phyloP scores from a whole-genome alignment of 768 basidiomycete species.

The Epithele typhae region DNA sequence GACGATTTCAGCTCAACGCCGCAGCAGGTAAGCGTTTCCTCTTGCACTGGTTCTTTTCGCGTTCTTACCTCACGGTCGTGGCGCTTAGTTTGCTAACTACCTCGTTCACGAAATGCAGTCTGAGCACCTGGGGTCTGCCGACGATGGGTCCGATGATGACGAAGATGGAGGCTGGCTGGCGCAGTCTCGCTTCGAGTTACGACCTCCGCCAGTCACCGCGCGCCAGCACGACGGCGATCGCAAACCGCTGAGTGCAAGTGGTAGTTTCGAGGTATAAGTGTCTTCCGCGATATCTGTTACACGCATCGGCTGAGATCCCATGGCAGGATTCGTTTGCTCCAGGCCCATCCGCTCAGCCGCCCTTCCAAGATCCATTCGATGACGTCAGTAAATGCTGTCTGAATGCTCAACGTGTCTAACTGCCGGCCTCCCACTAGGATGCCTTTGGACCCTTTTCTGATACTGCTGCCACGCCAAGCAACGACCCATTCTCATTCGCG shows the following conservation, averaged over 20 bases:
- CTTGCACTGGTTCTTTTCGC: neutral
- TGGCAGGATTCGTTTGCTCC: slow-evolving; percentile 30
- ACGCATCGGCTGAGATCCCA: neutral
- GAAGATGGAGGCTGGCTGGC: slow-evolving; percentile 80
- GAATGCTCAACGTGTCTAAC: too few relatives aligned
- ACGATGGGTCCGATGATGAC: slow-evolving; percentile 53
- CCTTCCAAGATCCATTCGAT: slow-evolving; percentile 29
- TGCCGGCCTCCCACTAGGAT: slow-evolving; percentile 16
- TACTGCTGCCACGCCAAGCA: slow-evolving; percentile 40
- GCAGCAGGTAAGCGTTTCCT: slow-evolving; percentile 36
- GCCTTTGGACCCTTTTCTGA: slow-evolving; percentile 72
- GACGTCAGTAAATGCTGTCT: slow-evolving; percentile 37
- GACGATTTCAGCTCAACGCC: slow-evolving; percentile 38
- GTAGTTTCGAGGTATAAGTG: slow-evolving; percentile 28
- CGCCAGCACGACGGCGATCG: slow-evolving; percentile 22
- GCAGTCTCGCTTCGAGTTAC: slow-evolving; percentile 61
- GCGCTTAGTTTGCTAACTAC: slow-evolving; percentile 72
- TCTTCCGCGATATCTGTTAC: neutral
- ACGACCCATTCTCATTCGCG: slow-evolving; percentile 52
- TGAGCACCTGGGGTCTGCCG: slow-evolving; percentile 52
- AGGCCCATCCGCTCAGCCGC: slow-evolving; percentile 4
- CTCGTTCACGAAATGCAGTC: slow-evolving; percentile 69
- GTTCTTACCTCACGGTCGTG: neutral
- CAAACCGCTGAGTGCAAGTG: slow-evolving; percentile 27
- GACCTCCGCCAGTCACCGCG: slow-evolving; percentile 24